Base-by-base conservation (phyloP, 2,329 filamentous ascomycete species). In the Kalmusia sp. region DNA sequence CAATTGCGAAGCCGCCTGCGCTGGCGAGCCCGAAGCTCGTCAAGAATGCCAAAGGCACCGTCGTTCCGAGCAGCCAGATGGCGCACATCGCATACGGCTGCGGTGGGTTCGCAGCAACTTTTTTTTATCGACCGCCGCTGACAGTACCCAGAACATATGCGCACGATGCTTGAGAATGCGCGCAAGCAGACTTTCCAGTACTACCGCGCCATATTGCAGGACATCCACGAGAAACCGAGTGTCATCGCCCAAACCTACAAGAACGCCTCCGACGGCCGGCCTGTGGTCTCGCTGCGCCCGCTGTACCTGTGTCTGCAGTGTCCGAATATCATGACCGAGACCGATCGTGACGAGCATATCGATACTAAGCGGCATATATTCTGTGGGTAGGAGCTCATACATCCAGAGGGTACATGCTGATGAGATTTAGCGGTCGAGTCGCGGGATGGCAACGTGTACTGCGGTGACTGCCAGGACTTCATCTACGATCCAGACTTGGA, bases 401-500 rank as follows among this genome's bases (percentile, higher is more conserved):
- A 47, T 53, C 9, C 1, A 11, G 12, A 33, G 21, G 9, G 28
- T 6, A 27, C 33, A 24, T 37, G 61, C 69, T 70, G 57, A 70
- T 46, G n/a, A 31, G 43, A 19, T 30, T 58, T 49, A 92, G 90
- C 89, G 68, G 88, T 93, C 33, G 91, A 95, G 67, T 93, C 90
- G 21, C 82, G 87, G 53, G 88, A 84, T 61, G 91, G 90, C 33
- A 83, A 86, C 44, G 77, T 95, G 6, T 93, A 89, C 74, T 95
- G 91, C 72, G 88, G 92, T 60, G 87, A 91, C 69, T 95, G 91
- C 69, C 85, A 90, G 68, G 91, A 95, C 70, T 87, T 91, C 59
- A 87, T 95, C 27, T 93, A 90, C 82, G 91, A 95, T 63, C 89
- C 90, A 5, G 90, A 88, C 5, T 79, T 95, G 4, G 91, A 95